phyloP scores from a whole-genome alignment of 2,329 filamentous ascomycete species.

The Aureobasidium sp. region DNA sequence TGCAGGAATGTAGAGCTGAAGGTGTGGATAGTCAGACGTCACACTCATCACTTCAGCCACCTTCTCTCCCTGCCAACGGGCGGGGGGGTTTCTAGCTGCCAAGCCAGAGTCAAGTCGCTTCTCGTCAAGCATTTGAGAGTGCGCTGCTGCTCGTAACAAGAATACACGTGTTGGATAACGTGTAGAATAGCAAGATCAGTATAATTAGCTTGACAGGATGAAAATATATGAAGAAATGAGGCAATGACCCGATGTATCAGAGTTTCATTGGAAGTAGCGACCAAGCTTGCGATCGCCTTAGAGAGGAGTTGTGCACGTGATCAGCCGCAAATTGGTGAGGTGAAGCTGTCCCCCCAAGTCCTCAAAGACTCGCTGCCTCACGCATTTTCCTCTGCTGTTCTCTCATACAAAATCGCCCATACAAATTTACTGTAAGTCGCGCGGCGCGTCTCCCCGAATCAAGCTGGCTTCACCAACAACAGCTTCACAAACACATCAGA shows the following conservation, averaged over 20 bases:
- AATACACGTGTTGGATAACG: neutral
- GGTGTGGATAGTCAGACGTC: slow-evolving; percentile 2
- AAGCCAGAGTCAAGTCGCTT: neutral
- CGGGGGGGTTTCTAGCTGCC: neutral
- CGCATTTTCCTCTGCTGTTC: neutral
- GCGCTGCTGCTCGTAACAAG: too few relatives aligned
- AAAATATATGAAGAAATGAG: neutral
- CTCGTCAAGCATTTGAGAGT: neutral
- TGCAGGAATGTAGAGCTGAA: neutral
- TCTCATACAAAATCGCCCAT: slow-evolving; percentile 2
- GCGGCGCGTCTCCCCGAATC: slow-evolving; percentile 1
- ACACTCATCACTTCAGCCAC: neutral
- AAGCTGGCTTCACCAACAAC: neutral
- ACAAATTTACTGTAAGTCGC: slow-evolving; percentile 1
- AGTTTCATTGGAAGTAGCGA: neutral
- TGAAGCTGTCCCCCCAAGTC: neutral
- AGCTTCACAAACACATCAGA: slow-evolving; percentile 2
- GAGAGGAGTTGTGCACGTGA: too few relatives aligned
- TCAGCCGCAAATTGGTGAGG: too few relatives aligned
- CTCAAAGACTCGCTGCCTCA: neutral
- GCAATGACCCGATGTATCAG: neutral
- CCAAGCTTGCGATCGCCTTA: neutral
- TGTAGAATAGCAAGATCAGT: too few relatives aligned
- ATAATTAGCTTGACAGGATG: neutral
- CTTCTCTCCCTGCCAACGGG: slow-evolving; percentile 8